Conservation (phyloP, 371 early-diverging fungal species). For the Blakeslea trispora region DNA sequence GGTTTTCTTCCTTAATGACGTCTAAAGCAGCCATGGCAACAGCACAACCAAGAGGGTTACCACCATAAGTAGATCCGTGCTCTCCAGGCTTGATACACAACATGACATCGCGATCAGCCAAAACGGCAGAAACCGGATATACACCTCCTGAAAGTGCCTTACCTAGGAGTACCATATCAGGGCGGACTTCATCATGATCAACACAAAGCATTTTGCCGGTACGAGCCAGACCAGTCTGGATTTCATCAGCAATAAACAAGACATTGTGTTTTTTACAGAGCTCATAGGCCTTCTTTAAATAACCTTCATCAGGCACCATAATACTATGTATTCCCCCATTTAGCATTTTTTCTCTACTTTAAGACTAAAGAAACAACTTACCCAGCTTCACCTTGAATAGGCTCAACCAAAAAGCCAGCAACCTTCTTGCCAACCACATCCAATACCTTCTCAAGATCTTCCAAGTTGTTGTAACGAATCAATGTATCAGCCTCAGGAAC, state of each 20-base stretch:
- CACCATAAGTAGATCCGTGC: conserved; percentile 98
- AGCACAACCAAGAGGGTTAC: conserved; percentile 94
- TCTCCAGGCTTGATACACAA: conserved; percentile 93
- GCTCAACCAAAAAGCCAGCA: conserved; percentile 95
- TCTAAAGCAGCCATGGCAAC: conserved; percentile 93
- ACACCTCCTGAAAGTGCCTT: conserved; percentile 96
- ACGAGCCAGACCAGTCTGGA: conserved; percentile 96
- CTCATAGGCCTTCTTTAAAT: conserved; percentile 78
- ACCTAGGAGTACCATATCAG: conserved; percentile 93
- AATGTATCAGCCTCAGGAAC: conserved; percentile 68
- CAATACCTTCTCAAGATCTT: conserved; percentile 87
- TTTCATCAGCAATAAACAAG: conserved; percentile 96
- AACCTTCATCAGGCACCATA: conserved; percentile 92
- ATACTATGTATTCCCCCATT: conserved; percentile 51
- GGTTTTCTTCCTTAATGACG: conserved; percentile 92
- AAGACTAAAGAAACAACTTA: conserved; percentile 15
- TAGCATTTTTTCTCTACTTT: neutral
- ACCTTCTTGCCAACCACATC: conserved; percentile 79
- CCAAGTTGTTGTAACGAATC: conserved; percentile 84
- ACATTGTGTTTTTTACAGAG: conserved; percentile 97
- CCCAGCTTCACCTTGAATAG: conserved; percentile 98
- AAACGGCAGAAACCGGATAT: conserved; percentile 94
- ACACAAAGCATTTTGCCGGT: conserved; percentile 94
- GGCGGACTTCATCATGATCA: conserved; percentile 88
- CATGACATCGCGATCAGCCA: conserved; percentile 90